Conservation (phyloP, 1,284 basidiomycete genomes). For the Puccinia triticina region DNA sequence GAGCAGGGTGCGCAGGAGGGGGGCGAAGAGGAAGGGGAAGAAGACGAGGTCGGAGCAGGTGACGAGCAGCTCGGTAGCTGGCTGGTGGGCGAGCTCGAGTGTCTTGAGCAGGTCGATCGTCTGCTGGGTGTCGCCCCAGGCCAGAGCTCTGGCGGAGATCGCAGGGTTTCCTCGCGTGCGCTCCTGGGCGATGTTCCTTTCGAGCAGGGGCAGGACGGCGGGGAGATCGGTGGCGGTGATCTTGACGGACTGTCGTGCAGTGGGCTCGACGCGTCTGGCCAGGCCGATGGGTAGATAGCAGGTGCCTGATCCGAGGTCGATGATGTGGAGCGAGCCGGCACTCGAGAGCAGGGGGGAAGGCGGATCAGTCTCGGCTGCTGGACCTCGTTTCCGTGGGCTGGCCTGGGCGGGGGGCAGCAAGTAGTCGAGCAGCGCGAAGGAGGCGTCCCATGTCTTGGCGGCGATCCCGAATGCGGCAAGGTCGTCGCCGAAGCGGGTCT, state of each 20-base stretch:
- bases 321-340: background rate
- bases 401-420: background rate
- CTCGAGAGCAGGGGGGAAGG: background rate
- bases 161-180: background rate
- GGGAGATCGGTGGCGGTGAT: conserved; percentile 33
- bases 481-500: background rate
- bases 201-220: background rate
- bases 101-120: background rate
- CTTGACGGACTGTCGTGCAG: background rate
- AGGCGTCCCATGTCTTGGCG: conserved; percentile 31
- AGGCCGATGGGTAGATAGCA: conserved; percentile 22
- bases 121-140: conserved; percentile 17
- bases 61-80: background rate
- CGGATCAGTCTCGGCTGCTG: too few relatives aligned
- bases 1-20: conserved; percentile 20
- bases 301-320: conserved; percentile 38
- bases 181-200: conserved; percentile 5
- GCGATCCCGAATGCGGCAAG: conserved; percentile 13
- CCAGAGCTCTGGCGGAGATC: background rate
- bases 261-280: background rate
- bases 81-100: too few relatives aligned
- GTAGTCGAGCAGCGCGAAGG: too few relatives aligned
- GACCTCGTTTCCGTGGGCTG: background rate
- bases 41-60: conserved; percentile 40
- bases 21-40: conserved; percentile 32